phyloP scores from a whole-genome alignment of 2,329 filamentous ascomycete genomes.

The Arthrobotrys iridis region DNA sequence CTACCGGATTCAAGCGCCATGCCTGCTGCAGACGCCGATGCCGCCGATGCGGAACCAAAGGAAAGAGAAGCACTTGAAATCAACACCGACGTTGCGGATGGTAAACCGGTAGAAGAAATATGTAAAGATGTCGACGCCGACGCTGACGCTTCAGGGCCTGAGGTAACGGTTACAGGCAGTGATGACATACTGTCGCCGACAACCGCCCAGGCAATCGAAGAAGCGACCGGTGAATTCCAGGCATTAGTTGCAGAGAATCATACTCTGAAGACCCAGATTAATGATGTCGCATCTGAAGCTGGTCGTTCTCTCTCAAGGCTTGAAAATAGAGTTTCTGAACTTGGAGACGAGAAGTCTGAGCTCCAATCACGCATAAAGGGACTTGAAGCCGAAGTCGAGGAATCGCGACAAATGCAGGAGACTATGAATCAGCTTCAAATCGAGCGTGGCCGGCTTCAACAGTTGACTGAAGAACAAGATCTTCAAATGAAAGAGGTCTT shows the following conservation, averaged over 20 bases:
- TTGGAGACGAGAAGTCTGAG: constrained; percentile 43
- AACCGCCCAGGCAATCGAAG: constrained; percentile 27
- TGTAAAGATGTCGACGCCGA: not conserved
- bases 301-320: constrained; percentile 44
- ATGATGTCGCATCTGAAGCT: constrained; percentile 39
- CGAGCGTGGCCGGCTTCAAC: constrained; percentile 35
- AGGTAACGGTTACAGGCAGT: constrained; percentile 25
- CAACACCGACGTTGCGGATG: constrained; percentile 3
- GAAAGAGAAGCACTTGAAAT: constrained; percentile 13
- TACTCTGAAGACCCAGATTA: constrained; percentile 37
- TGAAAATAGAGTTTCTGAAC: constrained; percentile 46
- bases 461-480: constrained; percentile 34
- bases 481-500: constrained; percentile 36
- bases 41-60: not conserved
- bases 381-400: constrained; percentile 30
- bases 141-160: not conserved
- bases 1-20: constrained; percentile 1
- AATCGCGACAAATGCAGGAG: constrained; percentile 42
- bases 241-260: constrained; percentile 42
- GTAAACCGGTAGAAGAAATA: constrained; percentile 6
- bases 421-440: constrained; percentile 40
- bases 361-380: constrained; percentile 19
- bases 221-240: constrained; percentile 47
- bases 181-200: constrained; percentile 7
- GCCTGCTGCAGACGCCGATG: constrained; percentile 20